Evolutionary conservation across 176 grass and related monocot genomes (phyloP), one percentile per base, ranked within the genome.

Genomic region (Otatea glauca): DNA sequence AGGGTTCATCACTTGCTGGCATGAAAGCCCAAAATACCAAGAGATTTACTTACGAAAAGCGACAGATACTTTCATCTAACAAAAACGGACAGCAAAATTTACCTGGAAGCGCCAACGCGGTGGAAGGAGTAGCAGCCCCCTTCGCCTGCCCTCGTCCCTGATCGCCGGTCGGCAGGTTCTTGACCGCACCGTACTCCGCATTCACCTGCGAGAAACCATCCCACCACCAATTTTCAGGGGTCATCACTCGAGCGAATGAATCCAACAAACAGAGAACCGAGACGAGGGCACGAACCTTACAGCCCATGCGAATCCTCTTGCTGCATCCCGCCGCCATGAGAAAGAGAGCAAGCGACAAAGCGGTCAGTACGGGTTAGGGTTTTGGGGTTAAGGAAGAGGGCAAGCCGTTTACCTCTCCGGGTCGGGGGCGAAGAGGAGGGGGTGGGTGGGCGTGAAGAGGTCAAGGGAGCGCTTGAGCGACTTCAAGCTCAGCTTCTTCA

Each of bases 401-500:
- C 9, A 63, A 34, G 38, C 70, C 17, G 61, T 16, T 20, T 76
- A 97, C 94, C 94, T 94, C 80, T 93, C 85, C 12, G 70, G 63
- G 45, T 97, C 92, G 13, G 89, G 59, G 27, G 71, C 29, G 68
- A 92, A 83, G 15, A 78, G 78, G 48, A 88, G 58, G 51, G 81
- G 73, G 39, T 91, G 95, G 44, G 87, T 48, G n/a, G 92, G 88
- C 41, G 87, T 68, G 80, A 97, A 97, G 86, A 97, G 88, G 67
- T 97, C 95, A 25, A 90, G 90, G 14, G 90, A 92, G 9, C 92
- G 90, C 80, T 90, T 97, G 12, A 94, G 89, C 43, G 89, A 97
- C 82, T 88, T 94, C 21, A 91, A 82, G 51, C 95, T 97, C 14
- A 94, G 87, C 95, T 94, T 97, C 82, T 94, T 94, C 84, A 97